Conservation (phyloP, 306 rosid species). For the Dryas alaskensis region DNA sequence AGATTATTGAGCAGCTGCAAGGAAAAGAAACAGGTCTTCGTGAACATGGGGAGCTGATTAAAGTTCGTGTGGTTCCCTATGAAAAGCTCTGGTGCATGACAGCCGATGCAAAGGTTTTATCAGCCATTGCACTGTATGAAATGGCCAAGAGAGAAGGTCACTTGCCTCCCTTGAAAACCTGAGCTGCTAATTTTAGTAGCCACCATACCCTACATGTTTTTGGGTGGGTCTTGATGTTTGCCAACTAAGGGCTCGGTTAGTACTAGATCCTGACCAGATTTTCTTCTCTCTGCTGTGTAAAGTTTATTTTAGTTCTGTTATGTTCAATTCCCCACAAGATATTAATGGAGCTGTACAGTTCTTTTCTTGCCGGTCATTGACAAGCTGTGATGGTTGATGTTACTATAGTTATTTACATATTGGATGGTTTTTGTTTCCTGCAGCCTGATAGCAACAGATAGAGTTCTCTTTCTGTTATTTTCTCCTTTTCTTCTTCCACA, state of each 20-base stretch:
- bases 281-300: neutral
- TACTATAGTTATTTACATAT: neutral
- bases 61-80: constrained; percentile 69
- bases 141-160: constrained; percentile 75
- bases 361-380: neutral
- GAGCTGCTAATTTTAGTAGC: neutral
- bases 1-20: constrained; percentile 56
- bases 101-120: constrained; percentile 75
- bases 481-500: neutral
- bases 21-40: constrained; percentile 88
- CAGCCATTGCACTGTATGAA: constrained; percentile 74
- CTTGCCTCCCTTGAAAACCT: constrained; percentile 38
- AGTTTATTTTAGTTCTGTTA: neutral
- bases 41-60: constrained; percentile 85
- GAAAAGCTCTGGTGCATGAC: constrained; percentile 76
- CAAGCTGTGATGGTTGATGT: neutral
- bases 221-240: neutral
- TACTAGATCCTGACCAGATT: neutral
- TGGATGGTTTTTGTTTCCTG: neutral
- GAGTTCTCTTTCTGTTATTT: neutral
- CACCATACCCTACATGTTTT: neutral
- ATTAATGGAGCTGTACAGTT: neutral
- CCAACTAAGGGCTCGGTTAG: neutral
- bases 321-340: neutral
- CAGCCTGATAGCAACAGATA: neutral